Base-by-base conservation (phyloP, 148 eudicot species). In the Hydrangea macrophylla region DNA sequence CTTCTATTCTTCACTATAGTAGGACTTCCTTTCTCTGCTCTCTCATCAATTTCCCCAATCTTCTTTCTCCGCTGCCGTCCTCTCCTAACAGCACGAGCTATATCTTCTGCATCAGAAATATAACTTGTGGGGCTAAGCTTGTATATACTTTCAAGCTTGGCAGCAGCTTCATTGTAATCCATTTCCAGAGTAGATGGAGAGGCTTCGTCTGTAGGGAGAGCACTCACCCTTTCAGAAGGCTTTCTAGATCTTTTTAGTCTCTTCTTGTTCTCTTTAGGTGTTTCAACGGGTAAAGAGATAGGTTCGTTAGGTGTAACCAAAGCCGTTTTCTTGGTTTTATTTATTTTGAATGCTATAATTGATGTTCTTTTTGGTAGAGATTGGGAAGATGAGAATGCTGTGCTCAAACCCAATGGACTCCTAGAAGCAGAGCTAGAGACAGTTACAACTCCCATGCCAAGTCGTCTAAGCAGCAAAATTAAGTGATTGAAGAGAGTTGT, bases 391-490 rank as follows among this genome's bases (percentile, higher is more conserved):
- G 88, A 76, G 36, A 74, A 72, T 71, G 64, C 79, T 64, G 82
- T 53, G 63, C 75, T 81, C 64, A 89, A 73, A 75, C 90, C 93
- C 55, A 85, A 40, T 13, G 93, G 85, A 60, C 87, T 79, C 77
- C 87, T 77, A 32, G 97, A 80, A 55, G 90, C 99, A 55, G 99
- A 84, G 73, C 91, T 91, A 56, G 97, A 87, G 62, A 86, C 87
- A 50, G 93, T 86, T 81, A 94, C 97, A 78, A 91, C 93, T 82
- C 99, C 97, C 99, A 94, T 94, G 75, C 83, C 92, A 81, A 55
- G 59, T 56, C 20, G 65, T 31, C 22, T 7, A 63, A 42, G 0
- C 25, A 28, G 24, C n/a, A 11, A 18, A 69, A 58, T 27, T 54
- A 64, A 9, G 6, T 31, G 20, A 64, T 13, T 59, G 36, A 36